Evolutionary conservation across 2,329 filamentous ascomycete genomes (phyloP), one percentile per base, ranked within the genome.

Genomic region (Coniochaeta sp.): DNA sequence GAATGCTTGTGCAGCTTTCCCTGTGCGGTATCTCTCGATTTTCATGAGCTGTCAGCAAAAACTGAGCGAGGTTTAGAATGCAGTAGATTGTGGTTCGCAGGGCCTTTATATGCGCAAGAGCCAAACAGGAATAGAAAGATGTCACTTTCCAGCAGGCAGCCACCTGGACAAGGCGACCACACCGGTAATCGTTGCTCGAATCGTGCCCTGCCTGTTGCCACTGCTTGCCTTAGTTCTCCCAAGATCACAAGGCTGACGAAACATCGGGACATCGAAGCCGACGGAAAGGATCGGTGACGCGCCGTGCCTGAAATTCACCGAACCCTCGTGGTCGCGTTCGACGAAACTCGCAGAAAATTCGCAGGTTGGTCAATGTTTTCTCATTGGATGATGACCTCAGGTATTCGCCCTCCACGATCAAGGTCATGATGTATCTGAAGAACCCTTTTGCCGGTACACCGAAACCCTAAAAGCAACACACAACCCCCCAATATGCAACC

Each of bases 381-480:
- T 57, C 55, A 57, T 57, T 57, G 34, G 55, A 40, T 57, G 55
- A 40, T 57, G 55, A 40, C 55, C 55, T 28, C 34, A 44, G 34
- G 54, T 56, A 56, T 34, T 56, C 32, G 54, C 54, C 54, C 34
- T 56, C 54, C 54, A 56, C 54, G 30, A 56, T 56, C 54, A 56
- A 32, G 32, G 50, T 38, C 47, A 30, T 56, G 54, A 56, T 42
- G 24, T 57, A 57, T 57, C 55, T 57, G 60, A 61, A 64, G 62
- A 59, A 60, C 60, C 61, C 67, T 65, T 56, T 68, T 68, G 65
- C 65, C 67, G 61, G 66, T 66, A 69, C 66, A 68, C 67, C 67
- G 62, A 67, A 68, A 60, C 66, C 58, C 54, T n/a, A 60, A 65
- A 68, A 60, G 61, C 60, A 65, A 68, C 64, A 58, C 63, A 66